phyloP scores from a whole-genome alignment of 345 rosid species.

The Diplotaxis tenuifolia region DNA sequence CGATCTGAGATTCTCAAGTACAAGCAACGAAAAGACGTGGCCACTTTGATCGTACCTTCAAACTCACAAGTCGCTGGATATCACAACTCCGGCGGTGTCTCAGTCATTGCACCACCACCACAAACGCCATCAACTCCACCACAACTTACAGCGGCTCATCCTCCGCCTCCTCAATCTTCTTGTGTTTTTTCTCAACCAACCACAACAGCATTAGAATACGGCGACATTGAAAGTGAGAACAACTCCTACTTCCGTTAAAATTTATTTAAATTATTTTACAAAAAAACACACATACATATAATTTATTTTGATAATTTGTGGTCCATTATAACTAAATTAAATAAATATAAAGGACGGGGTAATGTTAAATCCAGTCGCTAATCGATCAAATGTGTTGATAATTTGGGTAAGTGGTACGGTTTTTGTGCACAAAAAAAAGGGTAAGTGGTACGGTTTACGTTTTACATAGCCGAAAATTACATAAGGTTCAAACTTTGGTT shows the following conservation, averaged over 20 bases:
- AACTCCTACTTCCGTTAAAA: not conserved
- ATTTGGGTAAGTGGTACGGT: too few species aligned
- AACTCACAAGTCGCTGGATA: not conserved
- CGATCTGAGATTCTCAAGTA: not conserved
- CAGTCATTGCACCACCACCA: not conserved
- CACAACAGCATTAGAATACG: not conserved
- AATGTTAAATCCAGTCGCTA: not conserved
- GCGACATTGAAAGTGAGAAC: not conserved
- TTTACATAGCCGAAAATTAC: not conserved
- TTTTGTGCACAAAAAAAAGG: too few species aligned
- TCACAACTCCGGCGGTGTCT: not conserved
- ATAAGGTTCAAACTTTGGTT: not conserved
- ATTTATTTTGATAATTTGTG: constrained; percentile 38
- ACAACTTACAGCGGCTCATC: not conserved
- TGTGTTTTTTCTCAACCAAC: not conserved
- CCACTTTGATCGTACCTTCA: not conserved
- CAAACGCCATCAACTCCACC: not conserved
- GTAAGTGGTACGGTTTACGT: not conserved
- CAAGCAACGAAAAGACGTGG: not conserved
- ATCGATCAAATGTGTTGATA: not conserved
- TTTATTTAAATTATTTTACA: constrained; percentile 6
- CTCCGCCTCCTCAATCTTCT: not conserved
- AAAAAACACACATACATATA: constrained; percentile 28
- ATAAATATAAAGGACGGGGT: constrained; percentile 28
- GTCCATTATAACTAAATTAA: constrained; percentile 24